Percentiles rank a stretch among this genome's conserved stretches.
Evolutionary conservation across 1,139 yeast species (phyloP).

Genomic region (Entelexis paramagnoliae): DNA sequence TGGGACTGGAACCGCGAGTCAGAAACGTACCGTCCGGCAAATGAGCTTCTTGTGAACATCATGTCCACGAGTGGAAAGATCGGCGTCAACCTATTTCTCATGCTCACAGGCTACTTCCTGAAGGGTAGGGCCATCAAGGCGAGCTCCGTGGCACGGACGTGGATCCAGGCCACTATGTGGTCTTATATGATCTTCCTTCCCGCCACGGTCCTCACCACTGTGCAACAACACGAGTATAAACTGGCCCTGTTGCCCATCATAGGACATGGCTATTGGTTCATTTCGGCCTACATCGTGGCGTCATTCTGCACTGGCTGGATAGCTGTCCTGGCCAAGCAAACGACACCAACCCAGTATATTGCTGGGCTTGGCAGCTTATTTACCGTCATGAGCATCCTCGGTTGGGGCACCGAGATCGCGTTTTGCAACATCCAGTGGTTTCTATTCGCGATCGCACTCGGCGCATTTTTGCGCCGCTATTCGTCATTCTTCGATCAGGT

Average conservation of each 20-base stretch:
- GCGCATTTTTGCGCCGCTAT: constrained; percentile 17
- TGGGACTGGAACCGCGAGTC: constrained; percentile 8
- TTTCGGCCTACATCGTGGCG: constrained; percentile 12
- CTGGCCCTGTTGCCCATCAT: constrained; percentile 8
- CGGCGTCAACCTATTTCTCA: constrained; percentile 16
- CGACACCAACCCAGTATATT: constrained; percentile 11
- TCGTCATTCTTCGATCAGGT: constrained; percentile 1
- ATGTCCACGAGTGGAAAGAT: constrained; percentile 17
- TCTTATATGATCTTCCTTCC: constrained; percentile 7
- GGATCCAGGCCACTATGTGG: constrained; percentile 18
- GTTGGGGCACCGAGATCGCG: constrained; percentile 9
- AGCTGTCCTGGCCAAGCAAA: constrained; percentile 4
- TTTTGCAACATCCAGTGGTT: constrained; percentile 16
- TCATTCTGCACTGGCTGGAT: constrained; percentile 14
- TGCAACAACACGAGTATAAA: background rate
- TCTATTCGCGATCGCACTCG: constrained; percentile 11
- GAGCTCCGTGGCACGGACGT: constrained; percentile 14
- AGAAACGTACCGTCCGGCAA: constrained; percentile 8
- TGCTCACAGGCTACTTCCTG: constrained; percentile 17
- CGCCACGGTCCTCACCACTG: background rate
- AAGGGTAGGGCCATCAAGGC: constrained; percentile 12
- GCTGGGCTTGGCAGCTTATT: constrained; percentile 7
- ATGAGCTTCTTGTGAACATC: constrained; percentile 8
- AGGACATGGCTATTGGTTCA: constrained; percentile 15
- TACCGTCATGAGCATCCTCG: constrained; percentile 4